Evolutionary conservation across 176 grass and related monocot species (phyloP).

Genomic region (Musa schizocarpa): DNA sequence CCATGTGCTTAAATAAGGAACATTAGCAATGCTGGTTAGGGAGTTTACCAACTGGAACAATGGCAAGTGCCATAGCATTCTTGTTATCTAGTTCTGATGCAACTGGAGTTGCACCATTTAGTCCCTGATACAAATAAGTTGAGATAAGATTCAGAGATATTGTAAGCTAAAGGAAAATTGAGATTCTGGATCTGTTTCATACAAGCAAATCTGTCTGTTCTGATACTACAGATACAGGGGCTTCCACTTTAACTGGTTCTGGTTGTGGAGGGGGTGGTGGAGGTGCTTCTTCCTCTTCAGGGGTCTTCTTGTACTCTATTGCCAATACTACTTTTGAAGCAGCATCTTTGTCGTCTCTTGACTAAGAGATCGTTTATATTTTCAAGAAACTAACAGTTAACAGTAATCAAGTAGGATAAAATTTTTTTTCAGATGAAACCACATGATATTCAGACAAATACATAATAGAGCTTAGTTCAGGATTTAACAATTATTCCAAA

Average conservation of each 20-base stretch:
- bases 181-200: conserved; percentile 10
- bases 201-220: conserved; percentile 78
- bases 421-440: background rate
- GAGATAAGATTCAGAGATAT: background rate
- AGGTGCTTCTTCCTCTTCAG: conserved; percentile 49
- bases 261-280: conserved; percentile 26
- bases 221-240: background rate
- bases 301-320: conserved; percentile 63
- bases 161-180: background rate
- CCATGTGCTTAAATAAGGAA: background rate
- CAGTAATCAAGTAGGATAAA: background rate
- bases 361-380: conserved; percentile 15
- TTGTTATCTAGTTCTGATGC: conserved; percentile 49
- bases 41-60: conserved; percentile 61
- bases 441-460: no score
- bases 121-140: conserved; percentile 33
- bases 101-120: conserved; percentile 39
- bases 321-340: conserved; percentile 33
- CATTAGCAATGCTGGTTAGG: background rate
- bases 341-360: conserved; percentile 23
- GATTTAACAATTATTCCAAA: no score
- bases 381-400: conserved; percentile 1
- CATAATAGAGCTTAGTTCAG: no score
- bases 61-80: conserved; percentile 56
- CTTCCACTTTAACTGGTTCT: conserved; percentile 48